A percentile compares a stretch with the other conserved stretches of the same genome.
These are phyloP conservation scores for Oidiodendron maius DNA, from an alignment of 495 filamentous ascomycete species.

Conservation along the genomic window DNA sequence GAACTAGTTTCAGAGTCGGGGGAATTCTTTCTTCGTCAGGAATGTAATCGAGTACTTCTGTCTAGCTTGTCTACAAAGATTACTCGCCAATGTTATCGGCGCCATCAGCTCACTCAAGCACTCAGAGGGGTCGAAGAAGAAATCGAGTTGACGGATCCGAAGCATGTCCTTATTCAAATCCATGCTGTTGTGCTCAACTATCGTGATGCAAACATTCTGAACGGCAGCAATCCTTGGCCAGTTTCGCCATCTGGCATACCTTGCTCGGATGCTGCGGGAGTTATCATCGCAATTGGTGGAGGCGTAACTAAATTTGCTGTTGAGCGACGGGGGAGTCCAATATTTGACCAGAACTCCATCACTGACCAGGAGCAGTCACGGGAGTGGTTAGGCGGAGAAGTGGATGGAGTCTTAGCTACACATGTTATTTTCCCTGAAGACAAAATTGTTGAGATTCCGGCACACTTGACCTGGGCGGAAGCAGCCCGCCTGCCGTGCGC, in stretches of 20 bases:
- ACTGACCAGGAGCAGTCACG: slow-evolving; percentile 40
- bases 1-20: no score
- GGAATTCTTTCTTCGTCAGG: no score
- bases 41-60: no score
- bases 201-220: not conserved
- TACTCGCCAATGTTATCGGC: not conserved
- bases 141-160: not conserved
- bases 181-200: not conserved
- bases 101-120: not conserved
- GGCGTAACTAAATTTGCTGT: slow-evolving; percentile 1
- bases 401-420: slow-evolving; percentile 18
- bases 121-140: not conserved
- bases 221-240: slow-evolving; percentile 3
- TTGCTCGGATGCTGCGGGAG: slow-evolving; percentile 17
- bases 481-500: slow-evolving; percentile 29
- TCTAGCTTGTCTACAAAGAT: not conserved
- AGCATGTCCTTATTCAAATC: not conserved
- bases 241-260: slow-evolving; percentile 6
- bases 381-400: slow-evolving; percentile 28
- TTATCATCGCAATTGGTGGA: slow-evolving; percentile 11
- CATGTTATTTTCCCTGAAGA: slow-evolving; percentile 21
- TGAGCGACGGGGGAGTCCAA: not conserved
- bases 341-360: not conserved
- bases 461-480: slow-evolving; percentile 27
- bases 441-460: slow-evolving; percentile 23